Base-by-base conservation (phyloP, 2,329 filamentous ascomycete genomes). In the Scedosporium dehoogii region DNA sequence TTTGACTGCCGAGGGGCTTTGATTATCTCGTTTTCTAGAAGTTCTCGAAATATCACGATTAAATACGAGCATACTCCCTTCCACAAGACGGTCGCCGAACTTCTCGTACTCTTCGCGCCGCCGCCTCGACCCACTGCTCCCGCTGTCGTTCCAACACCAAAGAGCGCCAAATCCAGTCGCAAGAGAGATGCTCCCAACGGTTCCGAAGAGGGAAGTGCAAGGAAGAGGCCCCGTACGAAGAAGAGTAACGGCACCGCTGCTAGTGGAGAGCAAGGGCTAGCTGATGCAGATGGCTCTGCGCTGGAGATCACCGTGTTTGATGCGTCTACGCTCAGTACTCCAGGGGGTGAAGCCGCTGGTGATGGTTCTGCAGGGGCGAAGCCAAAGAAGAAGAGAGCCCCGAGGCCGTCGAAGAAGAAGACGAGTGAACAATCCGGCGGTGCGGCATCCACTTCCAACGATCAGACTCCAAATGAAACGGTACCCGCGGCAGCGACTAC, bases 1-100 rank as follows among this genome's bases (percentile, higher is more conserved):
- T 86, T 85, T 65, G 82, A 86, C 66, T 86, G 83, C 64, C 76
- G 80, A 44, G 83, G 83, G 18, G 73, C 74, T 0, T 69, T 85
- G 18, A 75, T 71, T 2, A 75, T 86, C 53, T 69, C 75, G 1
- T 85, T 86, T 65, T 75, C 77, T 6, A 78, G 77, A 62, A 74
- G 73, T 25, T 76, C 72, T 33, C 77, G 78, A 38, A 71, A 74
- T 7, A 78, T 85, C 46, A 74, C 77, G 10, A 73, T 85, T 61
- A 80, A 80, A 63, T 85, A 85, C 66, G 77, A 81, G 38, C 83
- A 86, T 66, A 82, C 79, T 0, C 79, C 78, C 3, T 67, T 85
- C n/a, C 83, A 86, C 69, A 79, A 75, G 67, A 82, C 81, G 0
- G 81, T 86, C 4, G 76, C 72, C 1, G 72, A 85, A 57, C 70